A percentile compares a stretch with the other conserved stretches of the same genome.
Conservation (phyloP, 2,329 filamentous ascomycete species). For the Penicillium sp. region DNA sequence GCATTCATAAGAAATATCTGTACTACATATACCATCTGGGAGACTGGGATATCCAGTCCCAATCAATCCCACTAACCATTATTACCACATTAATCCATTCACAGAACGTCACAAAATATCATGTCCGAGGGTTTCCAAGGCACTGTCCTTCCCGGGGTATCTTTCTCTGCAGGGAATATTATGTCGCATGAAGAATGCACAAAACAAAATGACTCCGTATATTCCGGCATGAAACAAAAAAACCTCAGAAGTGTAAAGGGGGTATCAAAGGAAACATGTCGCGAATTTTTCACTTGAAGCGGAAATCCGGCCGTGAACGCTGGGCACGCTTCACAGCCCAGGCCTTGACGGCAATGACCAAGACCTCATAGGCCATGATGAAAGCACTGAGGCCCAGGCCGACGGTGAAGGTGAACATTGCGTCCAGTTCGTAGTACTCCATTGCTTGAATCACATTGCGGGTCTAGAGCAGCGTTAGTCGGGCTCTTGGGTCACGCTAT, state of each 20-base stretch:
- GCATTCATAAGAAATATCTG: background rate
- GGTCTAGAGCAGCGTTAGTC: slow-evolving; percentile 51
- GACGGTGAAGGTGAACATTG: slow-evolving; percentile 91
- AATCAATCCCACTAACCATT: background rate
- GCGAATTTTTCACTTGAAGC: slow-evolving; percentile 25
- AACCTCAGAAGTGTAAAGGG: slow-evolving; percentile 13
- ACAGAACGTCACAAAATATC: background rate
- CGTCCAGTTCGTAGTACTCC: slow-evolving; percentile 72
- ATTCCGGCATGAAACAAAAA: background rate
- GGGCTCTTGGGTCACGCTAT: slow-evolving; percentile 6
- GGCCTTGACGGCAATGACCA: slow-evolving; percentile 79
- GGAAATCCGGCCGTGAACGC: slow-evolving; percentile 30
- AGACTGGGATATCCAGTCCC: background rate
- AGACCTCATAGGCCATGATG: slow-evolving; percentile 79
- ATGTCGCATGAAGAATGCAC: slow-evolving; percentile 1
- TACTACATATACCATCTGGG: background rate
- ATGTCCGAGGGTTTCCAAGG: background rate
- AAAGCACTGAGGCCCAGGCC: slow-evolving; percentile 79
- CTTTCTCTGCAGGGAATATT: background rate
- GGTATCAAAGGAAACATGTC: slow-evolving; percentile 17
- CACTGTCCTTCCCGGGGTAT: background rate
- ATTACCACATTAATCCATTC: slow-evolving; percentile 8
- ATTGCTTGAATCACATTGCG: slow-evolving; percentile 75
- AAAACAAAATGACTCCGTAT: background rate
- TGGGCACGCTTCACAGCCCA: slow-evolving; percentile 64